Base-by-base conservation (phyloP, 805 yeast genomes). In the Yarrowia divulgata region DNA sequence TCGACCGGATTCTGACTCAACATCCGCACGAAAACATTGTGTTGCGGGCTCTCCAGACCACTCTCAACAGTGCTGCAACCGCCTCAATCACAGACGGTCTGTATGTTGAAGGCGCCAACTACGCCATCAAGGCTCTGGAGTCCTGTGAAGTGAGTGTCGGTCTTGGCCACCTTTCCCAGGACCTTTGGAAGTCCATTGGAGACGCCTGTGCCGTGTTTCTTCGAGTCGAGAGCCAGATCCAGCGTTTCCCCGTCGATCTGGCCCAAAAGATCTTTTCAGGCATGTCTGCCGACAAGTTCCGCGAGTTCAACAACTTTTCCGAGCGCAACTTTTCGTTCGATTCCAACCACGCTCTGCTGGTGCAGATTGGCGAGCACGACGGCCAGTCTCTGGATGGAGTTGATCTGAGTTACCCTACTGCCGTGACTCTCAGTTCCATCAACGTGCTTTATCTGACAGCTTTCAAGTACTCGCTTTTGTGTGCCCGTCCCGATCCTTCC, bases 111-210 rank as follows among this genome's bases (percentile, higher is more conserved):
- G 89, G 95, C 0, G 78, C 85, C 8, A 82, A 81, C 8, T 75
- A 80, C 58, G 86, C 87, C 12, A 67, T 77, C 2, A 78, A 79
- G 8, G 85, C 89, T 0, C 77, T 90, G 5, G 81, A 80, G 1
- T 78, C 82, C 18, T 5, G 73, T 2, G 74, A 72, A 14, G 83
- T 87, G 0, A 78, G 83, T 29, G 71, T 74, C 1, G 73, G 77
- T 14, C 79, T 83, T 55, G 70, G 1, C 55, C 74, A 2, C 82
- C 68, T 46, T 18, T 71, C 90, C 0, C 86, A 83, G 50, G 84
- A 82, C 64, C 74, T 90, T 50, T 93, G 97, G 98, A 84, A 86
- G 71, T 78, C 84, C 0, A 78, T 90, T 18, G 84, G 87, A 23
- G 90, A 87, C 69, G 81, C 89, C 14, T 76, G 90, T 57, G 80